A percentile compares a stretch with the other conserved stretches of the same genome.
phyloP scores from a whole-genome alignment of 1,139 yeast species.

The Pichia inconspicua region DNA sequence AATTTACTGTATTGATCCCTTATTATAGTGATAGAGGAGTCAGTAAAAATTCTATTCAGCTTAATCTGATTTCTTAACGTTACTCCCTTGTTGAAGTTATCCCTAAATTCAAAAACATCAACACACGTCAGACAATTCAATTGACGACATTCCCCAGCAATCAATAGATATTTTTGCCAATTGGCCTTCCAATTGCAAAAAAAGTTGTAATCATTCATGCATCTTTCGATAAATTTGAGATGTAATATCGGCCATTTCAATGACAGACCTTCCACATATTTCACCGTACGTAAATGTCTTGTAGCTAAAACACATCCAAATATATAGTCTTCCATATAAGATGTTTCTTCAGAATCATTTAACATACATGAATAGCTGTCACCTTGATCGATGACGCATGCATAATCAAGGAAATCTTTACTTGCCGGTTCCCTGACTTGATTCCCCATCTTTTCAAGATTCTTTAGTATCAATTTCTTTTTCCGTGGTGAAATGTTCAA shows the following conservation, averaged over 20 bases:
- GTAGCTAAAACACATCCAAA: conserved; percentile 66
- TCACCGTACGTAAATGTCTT: conserved; percentile 55
- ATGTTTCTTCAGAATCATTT: conserved; percentile 25
- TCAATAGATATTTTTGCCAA: conserved; percentile 55
- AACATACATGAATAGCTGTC: conserved; percentile 41
- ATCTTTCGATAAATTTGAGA: conserved; percentile 50
- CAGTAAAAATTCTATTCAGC: conserved; percentile 34
- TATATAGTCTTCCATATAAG: conserved; percentile 18
- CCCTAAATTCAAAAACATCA: conserved; percentile 35
- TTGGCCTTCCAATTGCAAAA: conserved; percentile 23
- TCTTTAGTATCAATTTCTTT: background rate
- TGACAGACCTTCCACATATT: conserved; percentile 78
- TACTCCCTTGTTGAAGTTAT: conserved; percentile 11
- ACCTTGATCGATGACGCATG: conserved; percentile 32
- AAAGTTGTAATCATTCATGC: conserved; percentile 28
- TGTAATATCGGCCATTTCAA: conserved; percentile 85
- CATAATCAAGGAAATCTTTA: conserved; percentile 2
- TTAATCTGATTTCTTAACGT: conserved; percentile 33
- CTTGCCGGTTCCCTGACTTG: background rate
- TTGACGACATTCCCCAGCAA: conserved; percentile 56
- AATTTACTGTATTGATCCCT: background rate
- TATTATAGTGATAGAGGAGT: conserved; percentile 29
- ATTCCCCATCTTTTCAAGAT: background rate
- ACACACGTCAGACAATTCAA: conserved; percentile 31
- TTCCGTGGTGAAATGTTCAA: conserved; percentile 7